These are phyloP conservation scores for Floccularia luteovirens DNA, from an alignment of 768 basidiomycete genomes.

Conservation along the genomic window DNA sequence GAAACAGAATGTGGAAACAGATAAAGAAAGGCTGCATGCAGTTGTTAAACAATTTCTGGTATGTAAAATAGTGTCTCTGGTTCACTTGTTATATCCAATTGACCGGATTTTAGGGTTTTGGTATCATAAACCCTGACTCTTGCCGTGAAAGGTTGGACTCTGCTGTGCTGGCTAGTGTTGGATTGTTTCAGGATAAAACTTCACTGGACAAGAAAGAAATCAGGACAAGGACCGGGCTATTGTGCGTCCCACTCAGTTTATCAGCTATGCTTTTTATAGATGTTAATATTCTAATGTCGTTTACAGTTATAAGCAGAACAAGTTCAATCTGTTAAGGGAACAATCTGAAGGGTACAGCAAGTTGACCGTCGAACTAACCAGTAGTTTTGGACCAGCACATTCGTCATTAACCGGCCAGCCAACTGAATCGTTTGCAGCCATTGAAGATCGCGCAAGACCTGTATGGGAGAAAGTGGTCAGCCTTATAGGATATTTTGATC, in stretches of 20 bases:
- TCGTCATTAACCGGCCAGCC: slow-evolving; percentile 59
- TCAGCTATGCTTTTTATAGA: neutral
- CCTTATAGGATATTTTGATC: slow-evolving; percentile 92
- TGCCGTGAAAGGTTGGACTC: slow-evolving; percentile 76
- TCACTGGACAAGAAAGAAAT: slow-evolving; percentile 75
- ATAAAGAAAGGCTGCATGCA: slow-evolving; percentile 51
- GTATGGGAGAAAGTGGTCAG: slow-evolving; percentile 84
- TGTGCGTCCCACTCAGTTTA: slow-evolving; percentile 60
- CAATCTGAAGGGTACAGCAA: slow-evolving; percentile 98
- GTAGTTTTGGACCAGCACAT: slow-evolving; percentile 70
- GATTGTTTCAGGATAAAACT: slow-evolving; percentile 61
- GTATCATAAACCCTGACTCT: slow-evolving; percentile 48
- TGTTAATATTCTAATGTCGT: slow-evolving; percentile 4
- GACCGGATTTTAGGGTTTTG: slow-evolving; percentile 34
- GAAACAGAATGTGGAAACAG: slow-evolving; percentile 49
- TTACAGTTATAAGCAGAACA: slow-evolving; percentile 92
- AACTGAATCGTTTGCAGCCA: slow-evolving; percentile 45
- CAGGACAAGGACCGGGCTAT: slow-evolving; percentile 70
- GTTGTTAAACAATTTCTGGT: slow-evolving; percentile 61
- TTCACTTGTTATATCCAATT: slow-evolving; percentile 2
- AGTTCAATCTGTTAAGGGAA: slow-evolving; percentile 95
- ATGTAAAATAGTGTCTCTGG: slow-evolving; percentile 15
- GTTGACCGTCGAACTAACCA: slow-evolving; percentile 76
- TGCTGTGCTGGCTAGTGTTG: slow-evolving; percentile 50
- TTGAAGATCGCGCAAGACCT: slow-evolving; percentile 56